These are phyloP conservation scores for Ascomycota sp. DNA, from an alignment of 2,329 filamentous ascomycete genomes.

Conservation along the genomic window DNA sequence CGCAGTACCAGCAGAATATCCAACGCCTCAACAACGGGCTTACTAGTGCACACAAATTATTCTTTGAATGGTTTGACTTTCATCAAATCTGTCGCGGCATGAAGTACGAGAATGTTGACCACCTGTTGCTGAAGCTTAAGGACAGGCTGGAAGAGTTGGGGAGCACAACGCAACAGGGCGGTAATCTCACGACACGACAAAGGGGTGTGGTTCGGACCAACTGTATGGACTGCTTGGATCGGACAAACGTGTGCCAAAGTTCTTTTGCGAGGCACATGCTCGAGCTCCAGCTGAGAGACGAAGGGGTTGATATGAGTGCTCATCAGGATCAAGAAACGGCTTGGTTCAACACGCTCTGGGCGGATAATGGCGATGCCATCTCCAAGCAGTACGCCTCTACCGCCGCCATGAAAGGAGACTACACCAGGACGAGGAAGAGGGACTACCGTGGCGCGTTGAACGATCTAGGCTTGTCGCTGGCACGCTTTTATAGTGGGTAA, in stretches of 20 bases:
- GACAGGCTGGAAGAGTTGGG: constrained; percentile 45
- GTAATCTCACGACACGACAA: constrained; percentile 28
- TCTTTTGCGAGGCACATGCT: constrained; percentile 69
- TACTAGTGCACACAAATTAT: constrained; percentile 16
- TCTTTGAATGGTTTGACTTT: constrained; percentile 94
- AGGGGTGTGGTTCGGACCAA: constrained; percentile 73
- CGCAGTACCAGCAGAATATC: constrained; percentile 49
- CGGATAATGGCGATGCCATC: constrained; percentile 89
- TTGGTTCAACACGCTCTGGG: constrained; percentile 95
- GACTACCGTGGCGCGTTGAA: constrained; percentile 81
- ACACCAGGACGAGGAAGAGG: constrained; percentile 72
- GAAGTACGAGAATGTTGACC: constrained; percentile 87
- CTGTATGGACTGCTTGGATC: constrained; percentile 94
- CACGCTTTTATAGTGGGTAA: constrained; percentile 46
- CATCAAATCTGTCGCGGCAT: constrained; percentile 81
- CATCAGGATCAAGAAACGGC: constrained; percentile 57
- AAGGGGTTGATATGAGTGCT: constrained; percentile 54
- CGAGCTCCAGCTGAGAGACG: constrained; percentile 51
- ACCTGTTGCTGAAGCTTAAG: constrained; percentile 49
- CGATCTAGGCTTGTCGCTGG: constrained; percentile 73
- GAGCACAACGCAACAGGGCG: constrained; percentile 38
- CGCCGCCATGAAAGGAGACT: constrained; percentile 88
- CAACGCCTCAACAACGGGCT: constrained; percentile 41
- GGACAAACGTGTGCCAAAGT: constrained; percentile 88
- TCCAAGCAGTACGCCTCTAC: constrained; percentile 92